Base-by-base conservation (phyloP, 2,329 filamentous ascomycete genomes). In the Xylaria sp. region DNA sequence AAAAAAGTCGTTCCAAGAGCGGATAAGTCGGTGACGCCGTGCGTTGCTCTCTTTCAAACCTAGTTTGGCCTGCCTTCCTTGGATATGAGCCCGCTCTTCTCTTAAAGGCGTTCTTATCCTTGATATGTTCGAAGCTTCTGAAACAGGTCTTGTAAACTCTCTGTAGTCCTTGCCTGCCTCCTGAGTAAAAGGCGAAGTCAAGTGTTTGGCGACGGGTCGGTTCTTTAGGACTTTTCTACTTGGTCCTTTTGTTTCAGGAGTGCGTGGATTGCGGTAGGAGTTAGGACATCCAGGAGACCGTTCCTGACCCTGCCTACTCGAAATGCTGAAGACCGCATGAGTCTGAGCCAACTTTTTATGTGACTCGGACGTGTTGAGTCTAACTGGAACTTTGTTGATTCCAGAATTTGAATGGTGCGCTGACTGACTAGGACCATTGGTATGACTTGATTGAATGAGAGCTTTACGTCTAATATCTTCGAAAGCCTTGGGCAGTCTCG, bases 51-150 rank as follows among this genome's bases (percentile, higher is more conserved):
- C 67, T n/a, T 70, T 62, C 10, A 69, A 57, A n/a, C 52, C 68
- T 13, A 67, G 72, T 18, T 63, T 73, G 6, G 20, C 8, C 28
- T 58, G 57, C 10, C 48, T 63, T 36, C n/a, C 55, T 13, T 39
- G 51, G 1, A 7, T 23, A 33, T 51, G 66, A 36, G 20, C 58
- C 12, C 25, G 55, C 25, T 43, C n/a, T 10, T 3, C 25, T 18
- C 8, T 23, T 25, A 2, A n/a, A 49, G 69, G 64, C 33, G 52
- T 65, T 31, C 75, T 73, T 6, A 36, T 61, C 36, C 66, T 76
- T 0, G 75, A 74, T 55, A 74, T 73, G 46, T 76, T 77, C 2
- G 76, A 77, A 12, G 72, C 64, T 52, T 70, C 72, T 36, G 76
- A 77, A 23, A 20, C 39, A 25, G 71, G 51, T 39, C 71, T 57